A percentile compares a stretch with the other conserved stretches of the same genome.
Conservation (phyloP, 2,329 filamentous ascomycete species). For the Penicillium sp. region DNA sequence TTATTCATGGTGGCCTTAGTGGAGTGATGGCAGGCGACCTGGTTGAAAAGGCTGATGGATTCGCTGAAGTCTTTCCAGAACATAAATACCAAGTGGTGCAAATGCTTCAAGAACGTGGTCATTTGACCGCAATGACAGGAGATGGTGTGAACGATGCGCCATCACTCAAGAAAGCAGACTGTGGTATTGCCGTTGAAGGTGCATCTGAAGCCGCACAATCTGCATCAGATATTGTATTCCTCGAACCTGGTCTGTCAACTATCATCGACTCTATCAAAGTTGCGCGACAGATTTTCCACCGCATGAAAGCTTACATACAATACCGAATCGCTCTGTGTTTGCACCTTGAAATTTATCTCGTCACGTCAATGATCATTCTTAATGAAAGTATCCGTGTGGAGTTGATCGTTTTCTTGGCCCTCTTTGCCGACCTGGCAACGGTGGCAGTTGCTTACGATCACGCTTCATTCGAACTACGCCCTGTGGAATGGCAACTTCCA, state of each 20-base stretch:
- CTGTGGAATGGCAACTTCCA: conserved; percentile 80
- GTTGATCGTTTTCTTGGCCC: conserved; percentile 77
- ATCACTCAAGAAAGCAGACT: conserved; percentile 74
- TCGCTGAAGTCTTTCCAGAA: conserved; percentile 75
- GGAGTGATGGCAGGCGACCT: conserved; percentile 76
- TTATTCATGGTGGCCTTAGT: conserved; percentile 74
- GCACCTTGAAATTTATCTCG: conserved; percentile 76
- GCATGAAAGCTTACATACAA: conserved; percentile 78
- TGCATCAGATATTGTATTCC: conserved; percentile 74
- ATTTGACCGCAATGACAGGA: conserved; percentile 75
- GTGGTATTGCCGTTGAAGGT: conserved; percentile 74
- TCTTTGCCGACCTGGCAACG: conserved; percentile 80
- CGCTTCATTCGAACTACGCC: conserved; percentile 75
- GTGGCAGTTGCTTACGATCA: conserved; percentile 83
- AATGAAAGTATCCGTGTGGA: conserved; percentile 76
- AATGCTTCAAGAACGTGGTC: conserved; percentile 74
- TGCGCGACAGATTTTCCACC: conserved; percentile 75
- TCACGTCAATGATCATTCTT: conserved; percentile 78
- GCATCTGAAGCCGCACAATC: conserved; percentile 74
- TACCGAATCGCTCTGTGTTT: conserved; percentile 77
- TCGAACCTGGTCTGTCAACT: conserved; percentile 71
- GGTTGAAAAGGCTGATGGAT: conserved; percentile 74
- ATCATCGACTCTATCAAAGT: conserved; percentile 76
- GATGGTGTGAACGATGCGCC: conserved; percentile 77
- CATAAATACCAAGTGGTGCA: conserved; percentile 78